Conservation (phyloP, 257 asterid species). For the Striga asiatica region DNA sequence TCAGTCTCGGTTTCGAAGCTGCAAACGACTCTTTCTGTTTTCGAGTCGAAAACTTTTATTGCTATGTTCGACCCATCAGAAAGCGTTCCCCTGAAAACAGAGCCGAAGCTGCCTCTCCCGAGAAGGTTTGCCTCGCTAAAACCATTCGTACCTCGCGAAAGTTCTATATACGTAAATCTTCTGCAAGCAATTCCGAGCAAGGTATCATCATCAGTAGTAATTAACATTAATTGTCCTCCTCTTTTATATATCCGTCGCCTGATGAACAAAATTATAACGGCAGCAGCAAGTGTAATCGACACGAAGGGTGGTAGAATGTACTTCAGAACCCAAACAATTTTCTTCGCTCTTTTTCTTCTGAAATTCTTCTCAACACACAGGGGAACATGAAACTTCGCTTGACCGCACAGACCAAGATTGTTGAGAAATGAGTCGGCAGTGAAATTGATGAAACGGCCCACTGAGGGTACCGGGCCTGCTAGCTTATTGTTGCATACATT, state of each 20-base stretch:
- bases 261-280: background rate
- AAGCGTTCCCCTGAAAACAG: too few relatives aligned
- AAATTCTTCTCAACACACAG: too few relatives aligned
- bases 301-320: constrained; percentile 3
- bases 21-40: background rate
- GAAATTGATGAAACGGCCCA: constrained; percentile 15
- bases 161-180: constrained; percentile 18
- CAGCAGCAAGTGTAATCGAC: background rate
- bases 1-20: background rate
- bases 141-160: constrained; percentile 10
- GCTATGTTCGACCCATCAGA: too few relatives aligned
- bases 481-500: constrained; percentile 20
- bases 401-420: constrained; percentile 19
- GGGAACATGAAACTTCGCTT: too few relatives aligned
- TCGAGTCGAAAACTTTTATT: too few relatives aligned
- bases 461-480: constrained; percentile 20
- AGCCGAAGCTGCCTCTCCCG: too few relatives aligned
- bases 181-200: constrained; percentile 1
- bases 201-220: background rate
- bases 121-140: constrained; percentile 18
- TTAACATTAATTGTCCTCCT: too few relatives aligned
- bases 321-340: background rate
- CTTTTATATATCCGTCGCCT: background rate
- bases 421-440: too few relatives aligned
- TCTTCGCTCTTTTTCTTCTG: too few relatives aligned